Evolutionary conservation across 2,329 filamentous ascomycete species (phyloP).

Genomic region (Botrytis tulipae): DNA sequence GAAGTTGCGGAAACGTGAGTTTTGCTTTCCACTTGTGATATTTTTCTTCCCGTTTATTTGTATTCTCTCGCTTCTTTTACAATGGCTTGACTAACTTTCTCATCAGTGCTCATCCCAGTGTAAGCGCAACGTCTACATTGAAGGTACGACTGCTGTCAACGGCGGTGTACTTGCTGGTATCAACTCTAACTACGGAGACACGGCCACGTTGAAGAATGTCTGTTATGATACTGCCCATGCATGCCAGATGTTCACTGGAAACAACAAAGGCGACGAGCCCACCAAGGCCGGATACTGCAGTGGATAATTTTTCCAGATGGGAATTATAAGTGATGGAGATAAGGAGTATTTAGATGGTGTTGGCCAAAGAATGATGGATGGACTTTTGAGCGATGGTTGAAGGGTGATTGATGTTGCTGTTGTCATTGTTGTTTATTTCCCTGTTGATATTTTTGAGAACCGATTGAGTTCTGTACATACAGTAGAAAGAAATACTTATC

Average conservation of each 20-base stretch:
- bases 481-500: neutral
- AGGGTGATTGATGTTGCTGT: neutral
- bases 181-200: constrained; percentile 7
- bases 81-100: neutral
- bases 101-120: neutral
- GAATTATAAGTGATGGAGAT: neutral
- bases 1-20: neutral
- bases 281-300: neutral
- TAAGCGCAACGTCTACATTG: neutral
- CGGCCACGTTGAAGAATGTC: neutral
- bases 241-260: constrained; percentile 1
- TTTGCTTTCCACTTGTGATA: neutral
- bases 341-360: neutral
- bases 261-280: neutral
- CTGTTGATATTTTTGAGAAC: neutral
- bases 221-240: neutral
- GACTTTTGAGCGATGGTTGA: neutral
- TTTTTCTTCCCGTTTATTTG: accelerated
- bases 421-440: neutral
- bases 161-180: neutral
- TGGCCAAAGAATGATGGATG: neutral
- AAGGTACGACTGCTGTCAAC: constrained; percentile 2
- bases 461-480: neutral
- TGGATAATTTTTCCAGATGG: neutral
- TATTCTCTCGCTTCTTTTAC: too few species aligned